Evolutionary conservation across 441 rosid genomes (phyloP), one percentile per base, ranked within the genome.

Genomic region (Pelargonium citronellum): DNA sequence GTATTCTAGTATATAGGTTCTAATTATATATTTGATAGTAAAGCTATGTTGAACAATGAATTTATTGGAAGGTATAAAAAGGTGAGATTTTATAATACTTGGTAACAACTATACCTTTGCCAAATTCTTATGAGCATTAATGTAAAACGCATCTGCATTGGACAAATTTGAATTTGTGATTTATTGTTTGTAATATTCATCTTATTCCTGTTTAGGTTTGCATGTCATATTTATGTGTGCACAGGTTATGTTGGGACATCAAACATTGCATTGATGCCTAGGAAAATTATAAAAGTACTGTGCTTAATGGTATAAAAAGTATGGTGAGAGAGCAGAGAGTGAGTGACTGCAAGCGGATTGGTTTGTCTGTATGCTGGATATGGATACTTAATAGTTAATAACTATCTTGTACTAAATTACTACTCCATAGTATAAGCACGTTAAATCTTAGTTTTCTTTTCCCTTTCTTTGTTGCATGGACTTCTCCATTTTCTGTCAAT

Each of bases 21-120:
- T 60, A 30, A 22, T 60, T 60, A 13, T 22, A 24, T 9, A 10
- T 44, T 10, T 44, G 49, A 9, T 0, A 60, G 37, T 60, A 60
- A 24, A 60, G 64, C 64, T 60, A 8, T 10, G 64, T 22, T 60
- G 34, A 22, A 12, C 64, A 60, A 60, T 58, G 63, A 58, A 58
- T 27, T 57, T 57, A 7, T 57, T 17, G 24, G 22, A 57, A 58
- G n/a, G 34, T 17, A 19, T n/a, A 20, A 58, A 58, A 19, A 53
- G 15, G 9, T n/a, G 5, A 58, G 64, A 19, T 22, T 58, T 19
- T 9, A 17, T 20, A 20, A 58, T 10, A 58, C 30, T 20, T 20
- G 64, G 27, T 19, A 20, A 58, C 24, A 22, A 22, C 13, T 15
- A 53, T 12, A 44, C 49, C 49, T 43, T 43, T 43, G 47, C 9